Base-by-base conservation (phyloP, 805 yeast species). In the Metschnikowia koreensis region DNA sequence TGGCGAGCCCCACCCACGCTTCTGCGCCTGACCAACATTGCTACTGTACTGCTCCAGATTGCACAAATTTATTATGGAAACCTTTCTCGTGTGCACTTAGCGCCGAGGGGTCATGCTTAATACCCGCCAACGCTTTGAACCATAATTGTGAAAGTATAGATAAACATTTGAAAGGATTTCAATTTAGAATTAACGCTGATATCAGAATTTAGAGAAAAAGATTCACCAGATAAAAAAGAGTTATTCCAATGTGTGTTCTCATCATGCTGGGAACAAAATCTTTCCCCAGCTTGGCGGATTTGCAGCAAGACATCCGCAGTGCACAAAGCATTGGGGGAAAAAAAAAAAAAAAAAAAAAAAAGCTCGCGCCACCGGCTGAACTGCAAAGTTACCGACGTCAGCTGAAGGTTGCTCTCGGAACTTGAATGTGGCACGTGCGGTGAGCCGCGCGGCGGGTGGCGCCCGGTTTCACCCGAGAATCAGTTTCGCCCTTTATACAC, bases 11-110 rank as follows among this genome's bases (percentile, higher is more conserved):
- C 22, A 22, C 22, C 4, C 22, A 22, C 22, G 22, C 22, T 11
- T 15, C 44, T 15, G 33, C 49, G 44, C 36, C 44, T 39, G 38
- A 11, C 34, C 28, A 47, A 34, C 50, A 47, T 41, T 41, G 45
- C 50, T 47, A 41, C 27, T 34, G 50, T 47, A 41, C 27, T 34
- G 50, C 17, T 22, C 41, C 41, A 13, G 26, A 17, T n/a, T 39
- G 26, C 26, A 22, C 22, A 22, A 22, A 22, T 22, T 22, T 22
- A 22, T 31, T 9, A 12, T 15, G 17, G 46, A 28, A 13, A 6
- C 28, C 38, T 8, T 8, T 16, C 8, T 41, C 44, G 42, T 39
- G 42, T 39, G 42, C 42, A 27, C 22, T 39, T 39, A 39, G 34
- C 34, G 13, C 34, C 34, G 22, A 22, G 22, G 22, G 22, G 22